Evolutionary conservation across 306 rosid species (phyloP).

Genomic region (Quercus parvula): DNA sequence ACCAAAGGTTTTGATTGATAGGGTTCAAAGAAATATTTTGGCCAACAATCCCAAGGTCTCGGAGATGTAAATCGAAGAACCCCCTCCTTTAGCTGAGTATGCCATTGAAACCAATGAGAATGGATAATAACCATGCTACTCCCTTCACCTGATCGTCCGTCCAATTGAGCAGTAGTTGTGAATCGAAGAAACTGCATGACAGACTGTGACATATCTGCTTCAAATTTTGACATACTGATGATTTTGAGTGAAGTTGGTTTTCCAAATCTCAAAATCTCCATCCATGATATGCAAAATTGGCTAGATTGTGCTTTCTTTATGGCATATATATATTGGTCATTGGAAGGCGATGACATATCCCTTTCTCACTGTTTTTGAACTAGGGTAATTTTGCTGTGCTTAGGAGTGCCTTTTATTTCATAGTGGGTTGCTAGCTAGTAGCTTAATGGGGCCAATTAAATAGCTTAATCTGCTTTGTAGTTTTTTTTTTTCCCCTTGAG

Average conservation of each 20-base stretch:
- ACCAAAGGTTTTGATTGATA: conserved; percentile 63
- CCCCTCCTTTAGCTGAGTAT: conserved; percentile 34
- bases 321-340: too few species aligned
- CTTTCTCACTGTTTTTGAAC: too few species aligned
- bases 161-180: not conserved
- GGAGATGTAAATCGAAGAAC: conserved; percentile 71
- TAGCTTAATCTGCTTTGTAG: too few species aligned
- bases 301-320: too few species aligned
- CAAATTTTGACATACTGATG: not conserved
- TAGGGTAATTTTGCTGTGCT: too few species aligned
- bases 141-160: conserved; percentile 18
- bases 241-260: conserved; percentile 1
- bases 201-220: not conserved
- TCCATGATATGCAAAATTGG: not conserved
- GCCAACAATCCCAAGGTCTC: conserved; percentile 93
- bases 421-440: too few species aligned
- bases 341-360: too few species aligned
- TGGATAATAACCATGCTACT: conserved; percentile 18
- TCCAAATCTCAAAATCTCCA: not conserved
- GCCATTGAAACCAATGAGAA: conserved; percentile 34
- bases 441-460: too few species aligned
- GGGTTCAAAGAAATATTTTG: conserved; percentile 86
- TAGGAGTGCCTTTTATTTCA: too few species aligned
- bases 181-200: not conserved
- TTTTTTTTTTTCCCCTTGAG: too few species aligned